A percentile compares a stretch with the other conserved stretches of the same genome.
phyloP scores from a whole-genome alignment of 768 basidiomycete genomes.

The Pisolithus sp. region DNA sequence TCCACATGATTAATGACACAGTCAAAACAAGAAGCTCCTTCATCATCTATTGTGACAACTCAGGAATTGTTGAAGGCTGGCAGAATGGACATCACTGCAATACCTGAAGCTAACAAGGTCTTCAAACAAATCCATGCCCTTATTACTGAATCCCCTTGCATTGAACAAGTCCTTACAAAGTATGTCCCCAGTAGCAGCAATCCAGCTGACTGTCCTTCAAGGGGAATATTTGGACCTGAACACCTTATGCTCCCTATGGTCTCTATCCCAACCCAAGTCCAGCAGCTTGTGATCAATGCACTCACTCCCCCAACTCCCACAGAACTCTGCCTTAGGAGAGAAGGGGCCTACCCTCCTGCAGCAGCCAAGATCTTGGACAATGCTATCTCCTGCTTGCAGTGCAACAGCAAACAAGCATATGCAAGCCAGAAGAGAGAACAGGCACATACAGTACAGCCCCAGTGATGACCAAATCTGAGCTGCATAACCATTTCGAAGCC shows the following conservation, averaged over 20 bases:
- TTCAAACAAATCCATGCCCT: slow-evolving; percentile 12
- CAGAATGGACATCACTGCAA: slow-evolving; percentile 4
- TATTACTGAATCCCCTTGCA: not conserved
- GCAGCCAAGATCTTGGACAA: not conserved
- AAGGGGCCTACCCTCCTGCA: not conserved
- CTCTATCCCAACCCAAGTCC: slow-evolving; percentile 4
- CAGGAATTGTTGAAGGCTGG: slow-evolving; percentile 9
- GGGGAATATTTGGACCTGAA: not conserved
- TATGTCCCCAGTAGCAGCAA: slow-evolving; percentile 1
- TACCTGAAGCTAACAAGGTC: slow-evolving; percentile 3
- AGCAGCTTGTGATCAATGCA: slow-evolving; percentile 13
- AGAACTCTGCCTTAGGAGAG: slow-evolving; percentile 3
- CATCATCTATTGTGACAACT: slow-evolving; percentile 10
- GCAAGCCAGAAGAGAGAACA: not conserved
- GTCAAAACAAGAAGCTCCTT: not conserved
- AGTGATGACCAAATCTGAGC: not conserved
- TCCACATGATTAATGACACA: not conserved
- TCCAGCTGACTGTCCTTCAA: slow-evolving; percentile 7
- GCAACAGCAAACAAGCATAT: not conserved
- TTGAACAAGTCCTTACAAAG: not conserved
- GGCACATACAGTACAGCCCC: not conserved
- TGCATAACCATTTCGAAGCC: not conserved
- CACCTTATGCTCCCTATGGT: slow-evolving; percentile 8
- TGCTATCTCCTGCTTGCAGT: not conserved
- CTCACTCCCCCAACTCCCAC: slow-evolving; percentile 1